Evolutionary conservation across 169 alveolate species (phyloP), one percentile per base, ranked within the genome.

Genomic region (Eimeria zaria): DNA sequence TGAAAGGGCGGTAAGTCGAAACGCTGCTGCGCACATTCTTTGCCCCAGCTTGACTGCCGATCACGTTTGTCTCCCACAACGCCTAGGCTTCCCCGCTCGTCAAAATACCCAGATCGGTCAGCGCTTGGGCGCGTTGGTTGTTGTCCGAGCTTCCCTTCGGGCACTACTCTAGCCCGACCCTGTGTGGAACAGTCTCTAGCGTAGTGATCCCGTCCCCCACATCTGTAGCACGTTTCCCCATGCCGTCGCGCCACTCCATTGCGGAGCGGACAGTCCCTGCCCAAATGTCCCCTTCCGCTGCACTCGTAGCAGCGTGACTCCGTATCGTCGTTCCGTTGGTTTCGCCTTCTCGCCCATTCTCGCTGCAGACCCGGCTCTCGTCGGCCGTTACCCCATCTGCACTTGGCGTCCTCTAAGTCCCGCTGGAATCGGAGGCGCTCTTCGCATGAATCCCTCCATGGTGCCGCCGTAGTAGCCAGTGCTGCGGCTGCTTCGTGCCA

Each of bases 161-260:
- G n/a, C n/a, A n/a, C n/a, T n/a, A n/a, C n/a, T 20, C 55, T 44
- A 9, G 36, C 44, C n/a, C 62, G 55, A 39, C 11, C 64, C 14
- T 0, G 88, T 9, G 46, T 78, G 88, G 55, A n/a, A 22, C 62
- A 78, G 64, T 33, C 88, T 27, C 67, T 48, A 5, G 67, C 88
- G 88, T 78, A 48, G 88, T 48, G 88, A 14, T 22, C 64, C 88
- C 44, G 6, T 12, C 88, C 88, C 22, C 88, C 88, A 44, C 58
- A 78, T 27, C 22, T 78, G 16, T 20, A 16, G 30, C 88, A 44
- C 0, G 9, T 46, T n/a, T 44, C 64, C 62, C 88, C 88, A 33
- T 1, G 9, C 1, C 80, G 80, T 16, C 51, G 51, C 18, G 80
- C 5, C n/a, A 12, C 80, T 4, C 30, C 51, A 2, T 33, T 69